phyloP scores from a whole-genome alignment of 805 yeast species.

The Candida palmyrensis region DNA sequence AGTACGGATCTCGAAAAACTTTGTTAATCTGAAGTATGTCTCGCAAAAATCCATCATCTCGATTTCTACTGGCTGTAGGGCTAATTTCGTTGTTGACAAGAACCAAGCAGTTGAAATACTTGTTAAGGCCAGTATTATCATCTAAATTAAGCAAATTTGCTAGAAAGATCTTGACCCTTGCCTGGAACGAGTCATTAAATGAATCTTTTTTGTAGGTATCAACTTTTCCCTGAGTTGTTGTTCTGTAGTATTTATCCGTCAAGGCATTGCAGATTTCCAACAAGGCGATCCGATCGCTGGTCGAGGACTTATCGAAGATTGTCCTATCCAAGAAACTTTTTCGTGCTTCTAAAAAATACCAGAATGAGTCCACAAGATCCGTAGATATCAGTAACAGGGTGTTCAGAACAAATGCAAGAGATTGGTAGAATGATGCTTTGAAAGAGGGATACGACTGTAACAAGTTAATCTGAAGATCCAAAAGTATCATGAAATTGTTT shows the following conservation, averaged over 20 bases:
- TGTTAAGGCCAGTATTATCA: constrained; percentile 42
- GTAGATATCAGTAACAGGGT: constrained; percentile 18
- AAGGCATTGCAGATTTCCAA: constrained; percentile 35
- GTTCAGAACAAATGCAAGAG: constrained; percentile 19
- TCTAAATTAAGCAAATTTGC: constrained; percentile 31
- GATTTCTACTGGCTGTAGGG: constrained; percentile 12
- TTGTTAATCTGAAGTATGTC: constrained; percentile 27
- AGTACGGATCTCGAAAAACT: constrained; percentile 32
- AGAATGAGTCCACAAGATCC: constrained; percentile 20
- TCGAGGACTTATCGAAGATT: constrained; percentile 22
- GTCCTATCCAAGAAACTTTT: constrained; percentile 13
- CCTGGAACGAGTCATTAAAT: constrained; percentile 33
- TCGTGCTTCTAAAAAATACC: constrained; percentile 35
- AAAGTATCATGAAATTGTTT: constrained; percentile 15
- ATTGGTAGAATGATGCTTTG: constrained; percentile 21
- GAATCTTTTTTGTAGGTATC: constrained; percentile 33
- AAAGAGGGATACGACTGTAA: constrained; percentile 7
- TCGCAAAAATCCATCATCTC: constrained; percentile 23
- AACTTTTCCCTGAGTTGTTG: constrained; percentile 13
- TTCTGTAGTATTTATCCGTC: constrained; percentile 24
- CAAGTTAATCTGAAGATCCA: constrained; percentile 22
- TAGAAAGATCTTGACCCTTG: constrained; percentile 29
- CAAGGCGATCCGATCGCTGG: constrained; percentile 33
- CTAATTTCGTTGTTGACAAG: constrained; percentile 17
- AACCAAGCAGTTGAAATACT: constrained; percentile 29